Percentiles rank a stretch among this genome's conserved stretches.
phyloP scores from a whole-genome alignment of 192 early-diverging fungal species.

The Podila clonocystis region DNA sequence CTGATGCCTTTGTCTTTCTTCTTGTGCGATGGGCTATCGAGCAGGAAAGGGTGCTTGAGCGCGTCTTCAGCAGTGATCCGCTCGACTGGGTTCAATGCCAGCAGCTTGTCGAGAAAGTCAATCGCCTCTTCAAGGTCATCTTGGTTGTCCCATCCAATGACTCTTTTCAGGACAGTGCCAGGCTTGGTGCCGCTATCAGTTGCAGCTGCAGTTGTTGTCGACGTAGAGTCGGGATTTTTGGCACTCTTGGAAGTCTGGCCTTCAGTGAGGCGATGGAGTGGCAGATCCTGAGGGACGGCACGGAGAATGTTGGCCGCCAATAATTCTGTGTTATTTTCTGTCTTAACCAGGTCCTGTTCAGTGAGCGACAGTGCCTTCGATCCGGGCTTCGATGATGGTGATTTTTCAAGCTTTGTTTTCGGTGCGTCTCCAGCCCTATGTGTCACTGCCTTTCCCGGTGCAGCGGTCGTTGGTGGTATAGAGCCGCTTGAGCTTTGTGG shows the following conservation, averaged over 20 bases:
- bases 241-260: neutral
- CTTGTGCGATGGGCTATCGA: neutral
- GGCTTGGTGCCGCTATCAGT: neutral
- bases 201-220: neutral
- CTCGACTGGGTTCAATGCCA: constrained; percentile 65
- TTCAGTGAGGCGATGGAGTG: too few relatives aligned
- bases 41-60: constrained; percentile 79
- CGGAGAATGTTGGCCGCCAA: too few relatives aligned
- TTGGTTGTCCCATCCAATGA: constrained; percentile 33
- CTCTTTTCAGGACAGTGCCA: neutral
- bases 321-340: too few relatives aligned
- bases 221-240: neutral
- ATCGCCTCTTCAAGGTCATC: constrained; percentile 59
- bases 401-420: too few relatives aligned
- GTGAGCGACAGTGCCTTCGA: too few relatives aligned
- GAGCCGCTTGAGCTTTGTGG: too few relatives aligned
- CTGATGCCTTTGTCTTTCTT: neutral
- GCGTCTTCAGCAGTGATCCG: constrained; percentile 85
- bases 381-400: too few relatives aligned
- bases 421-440: too few relatives aligned
- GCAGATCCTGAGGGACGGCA: too few relatives aligned
- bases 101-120: constrained; percentile 68
- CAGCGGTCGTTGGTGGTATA: too few relatives aligned
- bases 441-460: too few relatives aligned
- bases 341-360: too few relatives aligned